A percentile compares a stretch with the other conserved stretches of the same genome.
phyloP scores from a whole-genome alignment of 1,284 basidiomycete species.

The Phylloboletellus chloephorus region DNA sequence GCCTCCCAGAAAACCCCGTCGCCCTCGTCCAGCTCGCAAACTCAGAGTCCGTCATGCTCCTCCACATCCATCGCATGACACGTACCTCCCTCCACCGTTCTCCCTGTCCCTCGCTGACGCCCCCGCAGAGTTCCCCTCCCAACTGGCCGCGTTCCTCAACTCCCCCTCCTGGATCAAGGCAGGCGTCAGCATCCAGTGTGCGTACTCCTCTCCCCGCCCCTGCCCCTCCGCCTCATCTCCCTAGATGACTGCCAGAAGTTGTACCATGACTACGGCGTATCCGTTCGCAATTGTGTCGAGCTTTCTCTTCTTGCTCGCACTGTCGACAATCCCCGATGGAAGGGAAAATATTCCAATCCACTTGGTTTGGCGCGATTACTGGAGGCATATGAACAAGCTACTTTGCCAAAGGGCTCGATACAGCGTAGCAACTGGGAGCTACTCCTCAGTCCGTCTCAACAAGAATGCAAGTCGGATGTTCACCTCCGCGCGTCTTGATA shows the following conservation, averaged over 20 bases:
- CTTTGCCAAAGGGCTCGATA: constrained; percentile 53
- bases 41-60: constrained; percentile 46
- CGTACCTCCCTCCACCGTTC: constrained; percentile 34
- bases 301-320: constrained; percentile 61
- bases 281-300: constrained; percentile 57
- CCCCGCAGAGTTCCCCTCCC: constrained; percentile 48
- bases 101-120: constrained; percentile 3
- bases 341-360: constrained; percentile 51
- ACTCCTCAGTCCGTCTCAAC: constrained; percentile 40
- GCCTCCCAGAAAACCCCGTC: constrained; percentile 53
- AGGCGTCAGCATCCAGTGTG: constrained; percentile 67
- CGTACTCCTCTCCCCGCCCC: constrained; percentile 17
- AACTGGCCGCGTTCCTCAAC: constrained; percentile 46
- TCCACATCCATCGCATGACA: constrained; percentile 60
- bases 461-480: constrained; percentile 48
- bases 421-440: constrained; percentile 65
- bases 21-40: constrained; percentile 67
- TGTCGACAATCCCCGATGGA: constrained; percentile 63
- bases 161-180: constrained; percentile 51
- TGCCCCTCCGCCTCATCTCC: background rate
- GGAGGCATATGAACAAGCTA: constrained; percentile 48
- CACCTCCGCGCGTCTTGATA: background rate
- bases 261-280: constrained; percentile 47
- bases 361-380: constrained; percentile 60
- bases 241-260: constrained; percentile 64